These are phyloP conservation scores for Edaphochlamys debaryana DNA, from an alignment of 139 green algal genomes.

Conservation along the genomic window DNA sequence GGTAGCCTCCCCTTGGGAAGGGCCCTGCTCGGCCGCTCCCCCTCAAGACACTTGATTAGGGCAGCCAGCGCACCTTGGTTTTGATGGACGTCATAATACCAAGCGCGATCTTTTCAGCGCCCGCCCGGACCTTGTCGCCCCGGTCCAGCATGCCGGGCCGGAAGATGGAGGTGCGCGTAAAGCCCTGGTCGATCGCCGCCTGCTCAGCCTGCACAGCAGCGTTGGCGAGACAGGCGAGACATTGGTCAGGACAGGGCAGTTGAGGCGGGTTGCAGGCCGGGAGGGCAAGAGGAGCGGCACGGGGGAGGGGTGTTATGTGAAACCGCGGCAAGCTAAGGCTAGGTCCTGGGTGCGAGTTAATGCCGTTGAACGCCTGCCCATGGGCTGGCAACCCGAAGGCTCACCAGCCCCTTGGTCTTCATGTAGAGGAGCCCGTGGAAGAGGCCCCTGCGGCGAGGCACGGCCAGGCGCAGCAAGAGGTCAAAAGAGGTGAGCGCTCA, in stretches of 20 bases:
- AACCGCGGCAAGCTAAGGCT: not conserved
- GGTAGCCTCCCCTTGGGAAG: not conserved
- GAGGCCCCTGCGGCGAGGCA: no score
- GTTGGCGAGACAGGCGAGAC: no score
- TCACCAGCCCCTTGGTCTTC: constrained; percentile 49
- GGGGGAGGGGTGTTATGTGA: not conserved
- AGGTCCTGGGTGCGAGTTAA: not conserved
- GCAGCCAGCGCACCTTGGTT: not conserved
- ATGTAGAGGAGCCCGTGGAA: constrained; percentile 59
- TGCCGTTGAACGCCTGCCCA: not conserved
- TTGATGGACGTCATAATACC: not conserved
- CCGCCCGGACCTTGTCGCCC: constrained; percentile 26
- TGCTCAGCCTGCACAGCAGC: constrained; percentile 48
- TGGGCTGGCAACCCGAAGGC: not conserved
- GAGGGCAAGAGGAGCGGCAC: not conserved
- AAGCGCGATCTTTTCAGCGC: constrained; percentile 36
- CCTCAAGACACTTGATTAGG: not conserved
- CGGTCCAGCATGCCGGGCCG: constrained; percentile 50
- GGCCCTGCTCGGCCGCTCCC: no score
- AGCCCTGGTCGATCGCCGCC: constrained; percentile 41
- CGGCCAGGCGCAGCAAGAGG: no score
- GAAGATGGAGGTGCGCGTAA: constrained; percentile 49
- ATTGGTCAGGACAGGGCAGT: not conserved
- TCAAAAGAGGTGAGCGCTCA: no score
- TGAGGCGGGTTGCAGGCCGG: not conserved